Conservation (phyloP, 371 early-diverging fungal genomes). For the Mortierella sp. region DNA sequence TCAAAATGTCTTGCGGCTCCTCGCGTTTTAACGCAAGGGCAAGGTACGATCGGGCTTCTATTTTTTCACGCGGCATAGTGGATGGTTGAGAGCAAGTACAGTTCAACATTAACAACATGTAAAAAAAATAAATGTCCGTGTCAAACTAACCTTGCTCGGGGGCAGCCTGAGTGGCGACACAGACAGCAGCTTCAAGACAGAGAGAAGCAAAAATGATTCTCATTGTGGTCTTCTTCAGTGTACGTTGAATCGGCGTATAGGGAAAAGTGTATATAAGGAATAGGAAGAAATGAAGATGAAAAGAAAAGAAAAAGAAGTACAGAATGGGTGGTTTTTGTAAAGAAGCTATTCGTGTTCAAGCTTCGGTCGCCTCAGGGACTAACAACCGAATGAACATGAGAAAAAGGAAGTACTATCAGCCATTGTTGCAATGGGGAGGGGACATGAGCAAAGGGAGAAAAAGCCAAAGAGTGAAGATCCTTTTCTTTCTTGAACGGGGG, state of each 20-base stretch:
- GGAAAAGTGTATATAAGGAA: neutral
- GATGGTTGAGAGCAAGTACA: neutral
- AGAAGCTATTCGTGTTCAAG: too few species aligned
- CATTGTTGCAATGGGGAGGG: too few species aligned
- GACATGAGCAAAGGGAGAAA: too few species aligned
- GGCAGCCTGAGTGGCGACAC: constrained; percentile 13
- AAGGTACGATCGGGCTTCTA: constrained; percentile 8
- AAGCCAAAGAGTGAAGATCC: too few species aligned
- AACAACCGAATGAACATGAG: too few species aligned
- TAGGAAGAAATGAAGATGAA: neutral
- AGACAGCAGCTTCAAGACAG: constrained; percentile 7
- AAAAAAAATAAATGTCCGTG: too few species aligned
- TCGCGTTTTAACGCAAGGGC: constrained; percentile 14
- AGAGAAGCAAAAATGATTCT: constrained; percentile 9
- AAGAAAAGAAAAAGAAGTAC: neutral
- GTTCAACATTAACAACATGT: neutral
- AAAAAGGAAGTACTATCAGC: too few species aligned
- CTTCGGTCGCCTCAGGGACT: too few species aligned
- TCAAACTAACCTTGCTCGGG: constrained; percentile 13
- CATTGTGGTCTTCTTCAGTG: neutral
- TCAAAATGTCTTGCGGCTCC: constrained; percentile 17
- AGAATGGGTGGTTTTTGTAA: neutral
- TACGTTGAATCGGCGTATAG: neutral
- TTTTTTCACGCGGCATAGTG: neutral
- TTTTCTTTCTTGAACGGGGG: too few species aligned